These are phyloP conservation scores for Arctostaphylos glauca DNA, from an alignment of 148 eudicot species.

Conservation along the genomic window DNA sequence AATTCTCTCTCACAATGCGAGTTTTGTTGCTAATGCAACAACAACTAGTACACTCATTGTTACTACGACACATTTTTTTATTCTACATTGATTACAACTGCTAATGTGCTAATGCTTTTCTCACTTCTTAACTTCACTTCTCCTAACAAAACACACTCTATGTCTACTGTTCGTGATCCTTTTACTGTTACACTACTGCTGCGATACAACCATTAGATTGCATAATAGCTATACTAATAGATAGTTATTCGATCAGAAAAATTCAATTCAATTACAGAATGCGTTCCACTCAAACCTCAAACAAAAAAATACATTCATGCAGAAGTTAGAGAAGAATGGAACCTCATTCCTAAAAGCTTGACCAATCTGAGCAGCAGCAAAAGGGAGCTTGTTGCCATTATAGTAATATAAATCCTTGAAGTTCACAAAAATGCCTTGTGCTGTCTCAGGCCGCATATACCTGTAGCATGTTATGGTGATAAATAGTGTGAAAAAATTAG, in stretches of 20 bases:
- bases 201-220: not conserved
- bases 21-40: not conserved
- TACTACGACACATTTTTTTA: not conserved
- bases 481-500: not conserved
- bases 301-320: not conserved
- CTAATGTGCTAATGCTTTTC: not conserved
- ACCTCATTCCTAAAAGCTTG: slow-evolving; percentile 98
- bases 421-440: slow-evolving; percentile 95
- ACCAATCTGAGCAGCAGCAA: slow-evolving; percentile 97
- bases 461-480: slow-evolving; percentile 31
- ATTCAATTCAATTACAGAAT: not conserved
- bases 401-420: slow-evolving; percentile 94
- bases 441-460: slow-evolving; percentile 95
- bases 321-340: slow-evolving; percentile 9
- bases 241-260: not conserved
- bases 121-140: not conserved
- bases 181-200: not conserved
- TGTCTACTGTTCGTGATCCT: not conserved
- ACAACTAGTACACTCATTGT: not conserved
- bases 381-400: slow-evolving; percentile 93
- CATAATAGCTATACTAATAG: not conserved
- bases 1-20: not conserved
- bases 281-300: not conserved
- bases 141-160: not conserved
- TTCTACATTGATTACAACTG: not conserved